phyloP scores from a whole-genome alignment of 768 basidiomycete species.

The Naganishia kalamii region DNA sequence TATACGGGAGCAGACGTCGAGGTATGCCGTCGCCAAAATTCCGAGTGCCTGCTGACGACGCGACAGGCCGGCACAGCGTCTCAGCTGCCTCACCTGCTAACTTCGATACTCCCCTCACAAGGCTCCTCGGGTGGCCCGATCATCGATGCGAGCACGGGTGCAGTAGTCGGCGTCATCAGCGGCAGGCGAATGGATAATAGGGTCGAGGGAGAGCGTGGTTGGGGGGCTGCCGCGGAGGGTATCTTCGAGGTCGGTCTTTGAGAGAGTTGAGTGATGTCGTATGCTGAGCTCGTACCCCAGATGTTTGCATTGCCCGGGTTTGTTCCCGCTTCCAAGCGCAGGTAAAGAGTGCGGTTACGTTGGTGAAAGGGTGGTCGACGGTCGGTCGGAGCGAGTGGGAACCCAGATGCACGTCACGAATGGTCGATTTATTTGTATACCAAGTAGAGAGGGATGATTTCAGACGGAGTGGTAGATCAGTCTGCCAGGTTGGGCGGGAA shows the following conservation, averaged over 20 bases:
- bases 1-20: constrained; percentile 54
- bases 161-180: constrained; percentile 61
- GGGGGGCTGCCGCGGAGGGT: constrained; percentile 60
- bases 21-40: constrained; percentile 45
- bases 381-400: no score
- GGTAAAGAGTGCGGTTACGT: no score
- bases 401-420: no score
- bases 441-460: no score
- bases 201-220: constrained; percentile 56
- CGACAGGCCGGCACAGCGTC: constrained; percentile 64
- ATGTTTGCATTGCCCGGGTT: constrained; percentile 36
- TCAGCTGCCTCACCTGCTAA: constrained; percentile 55
- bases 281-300: constrained; percentile 7
- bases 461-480: no score
- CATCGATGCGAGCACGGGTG: constrained; percentile 57
- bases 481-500: no score
- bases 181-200: constrained; percentile 58
- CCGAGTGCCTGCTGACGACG: not conserved
- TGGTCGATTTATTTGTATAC: no score
- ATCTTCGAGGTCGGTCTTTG: constrained; percentile 56
- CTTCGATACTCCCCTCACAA: constrained; percentile 56
- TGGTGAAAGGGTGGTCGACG: no score
- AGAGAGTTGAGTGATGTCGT: not conserved
- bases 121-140: constrained; percentile 69
- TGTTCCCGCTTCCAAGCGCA: constrained; percentile 23